Evolutionary conservation across 2,329 filamentous ascomycete species (phyloP), one percentile per base, ranked within the genome.

Genomic region (Rutstroemia sydowiana): DNA sequence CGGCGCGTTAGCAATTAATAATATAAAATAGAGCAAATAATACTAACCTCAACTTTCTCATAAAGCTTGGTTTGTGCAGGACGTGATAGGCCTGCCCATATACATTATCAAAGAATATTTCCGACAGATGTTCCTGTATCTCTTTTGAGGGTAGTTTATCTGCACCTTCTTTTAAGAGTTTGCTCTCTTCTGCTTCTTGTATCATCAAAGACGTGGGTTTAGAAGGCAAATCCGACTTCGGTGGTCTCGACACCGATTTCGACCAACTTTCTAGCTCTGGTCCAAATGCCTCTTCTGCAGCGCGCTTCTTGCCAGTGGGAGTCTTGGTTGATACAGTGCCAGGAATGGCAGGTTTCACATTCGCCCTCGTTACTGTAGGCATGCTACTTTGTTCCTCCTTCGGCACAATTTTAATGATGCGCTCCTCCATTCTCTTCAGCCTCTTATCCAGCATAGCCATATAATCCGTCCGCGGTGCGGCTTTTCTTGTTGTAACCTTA

Each of bases 391-490:
- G 78, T 57, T 95, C 90, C 39, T 88, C 80, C 65, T 92, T 95
- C 0, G 93, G 92, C 26, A 97, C 86, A 53, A 92, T 85, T 68
- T 95, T 95, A 71, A 97, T 95, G 57, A 97, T 93, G 52, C 92
- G 85, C 64, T 97, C 92, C 69, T 98, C 93, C 93, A 97, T 97
- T 52, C 92, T 79, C 73, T 95, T 96, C 59, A 97, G 70, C 48
- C 93, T 81, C 71, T 95, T 96, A 71, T 97, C 93, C 62, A 97
- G 73, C 90, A 97, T 97, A 39, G 91, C 90, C 93, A 97, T 97
- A 69, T 97, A 97, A 69, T 97, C 93, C 16, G 93, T 97, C 48
- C 93, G 79, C 2, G 93, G 93, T 3, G 91, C 90, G 1, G 92
- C 90, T 69, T 97, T 97, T 55, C 93, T 79, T 3, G 91, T 90